Base-by-base conservation (phyloP, 768 basidiomycete species). In the Grammothele lineata region DNA sequence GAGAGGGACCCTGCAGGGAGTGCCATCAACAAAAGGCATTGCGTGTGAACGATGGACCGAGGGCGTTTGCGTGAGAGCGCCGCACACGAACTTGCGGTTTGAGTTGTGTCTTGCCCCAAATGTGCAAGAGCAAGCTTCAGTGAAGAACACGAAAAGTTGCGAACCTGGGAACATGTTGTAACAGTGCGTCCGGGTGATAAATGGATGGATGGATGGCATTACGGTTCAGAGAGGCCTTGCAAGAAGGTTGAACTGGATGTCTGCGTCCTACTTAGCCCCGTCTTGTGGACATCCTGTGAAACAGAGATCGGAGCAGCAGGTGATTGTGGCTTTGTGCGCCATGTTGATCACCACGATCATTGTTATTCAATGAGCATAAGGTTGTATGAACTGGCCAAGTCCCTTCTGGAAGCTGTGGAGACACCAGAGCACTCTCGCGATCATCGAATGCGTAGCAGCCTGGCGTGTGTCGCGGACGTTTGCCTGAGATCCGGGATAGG, bases 51-150 rank as follows among this genome's bases (percentile, higher is more conserved):
- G 25, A 39, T 26, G 27, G 25, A 12, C 14, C 14, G 17, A 5
- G 22, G 19, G 17, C 25, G 35, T 34, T 42, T 45, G 36, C 45
- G 37, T 51, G 50, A 24, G 50, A 47, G 37, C 19, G 27, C 21
- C 18, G 37, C 4, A 17, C 8, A 43, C 43, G 37, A 53, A 43
- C 19, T 43, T 48, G 32, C 17, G 47, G 37, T 47, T 51, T 48
- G 51, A 53, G 47, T 38, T 45, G 41, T 19, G 25, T n/a, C 17
- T 47, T 39, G 32, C 51, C 46, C 26, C 27, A 53, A 48, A 47
- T 30, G 46, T 53, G 27, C 38, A 47, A 19, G 26, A 24, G 14
- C 33, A 32, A 25, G 38, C 22, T 33, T 43, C 22, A 19, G 32
- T 44, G 30, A 21, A 11, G 42, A 19, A 24, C 9, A 35, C 5